phyloP scores from a whole-genome alignment of 441 rosid species.

The Sinapis alba region DNA sequence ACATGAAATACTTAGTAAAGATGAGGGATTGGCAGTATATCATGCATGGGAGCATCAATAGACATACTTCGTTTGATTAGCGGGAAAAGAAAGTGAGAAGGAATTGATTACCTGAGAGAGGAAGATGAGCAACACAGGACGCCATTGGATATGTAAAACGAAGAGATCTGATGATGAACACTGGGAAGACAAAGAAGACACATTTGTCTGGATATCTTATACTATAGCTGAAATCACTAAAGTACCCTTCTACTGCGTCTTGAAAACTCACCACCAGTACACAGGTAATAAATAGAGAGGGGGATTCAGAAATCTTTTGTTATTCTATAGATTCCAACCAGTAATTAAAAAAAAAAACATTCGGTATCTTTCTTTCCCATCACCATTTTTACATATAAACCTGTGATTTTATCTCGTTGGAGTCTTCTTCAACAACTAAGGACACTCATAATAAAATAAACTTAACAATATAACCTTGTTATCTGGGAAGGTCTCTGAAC shows the following conservation, averaged over 20 bases:
- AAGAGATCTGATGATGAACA: conserved; percentile 35
- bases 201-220: not conserved
- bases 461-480: conserved; percentile 14
- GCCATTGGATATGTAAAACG: conserved; percentile 40
- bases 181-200: conserved; percentile 6
- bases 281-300: not conserved
- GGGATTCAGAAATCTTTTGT: conserved; percentile 2
- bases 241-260: conserved; percentile 3
- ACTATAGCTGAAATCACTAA: not conserved
- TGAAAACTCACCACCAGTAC: not conserved
- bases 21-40: not conserved
- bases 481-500: conserved; percentile 57
- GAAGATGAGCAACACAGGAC: conserved; percentile 50
- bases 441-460: not conserved
- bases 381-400: conserved; percentile 27
- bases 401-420: conserved; percentile 30
- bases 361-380: not conserved
- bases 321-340: not conserved
- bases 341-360: not conserved
- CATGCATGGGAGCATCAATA: not conserved
- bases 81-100: not conserved
- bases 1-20: not conserved
- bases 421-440: not conserved
- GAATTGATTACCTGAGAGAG: conserved; percentile 51
- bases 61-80: not conserved